phyloP scores from a whole-genome alignment of 257 asterid genomes.

The Solanum habrochaites region DNA sequence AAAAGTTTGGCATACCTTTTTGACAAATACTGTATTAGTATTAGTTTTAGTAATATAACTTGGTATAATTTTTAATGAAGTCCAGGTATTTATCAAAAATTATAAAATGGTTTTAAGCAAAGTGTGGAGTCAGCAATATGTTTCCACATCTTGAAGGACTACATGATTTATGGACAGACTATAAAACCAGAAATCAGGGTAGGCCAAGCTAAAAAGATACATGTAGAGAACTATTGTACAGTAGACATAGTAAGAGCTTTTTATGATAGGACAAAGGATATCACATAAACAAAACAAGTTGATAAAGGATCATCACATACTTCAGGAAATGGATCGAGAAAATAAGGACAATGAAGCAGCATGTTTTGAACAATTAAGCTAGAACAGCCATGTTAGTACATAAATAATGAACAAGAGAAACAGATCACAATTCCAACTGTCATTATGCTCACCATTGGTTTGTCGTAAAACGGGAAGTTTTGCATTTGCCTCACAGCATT shows the following conservation, averaged over 20 bases:
- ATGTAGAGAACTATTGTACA: background rate
- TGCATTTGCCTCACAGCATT: conserved; percentile 98
- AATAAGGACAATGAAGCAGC: background rate
- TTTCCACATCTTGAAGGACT: background rate
- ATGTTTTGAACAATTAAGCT: background rate
- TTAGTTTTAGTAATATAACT: background rate
- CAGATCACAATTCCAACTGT: background rate
- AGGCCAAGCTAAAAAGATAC: background rate
- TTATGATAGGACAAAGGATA: background rate
- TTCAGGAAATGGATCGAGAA: background rate
- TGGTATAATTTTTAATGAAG: background rate
- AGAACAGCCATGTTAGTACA: background rate
- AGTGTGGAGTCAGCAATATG: background rate
- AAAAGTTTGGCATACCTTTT: background rate
- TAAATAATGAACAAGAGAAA: background rate
- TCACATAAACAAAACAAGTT: background rate
- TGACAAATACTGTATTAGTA: background rate
- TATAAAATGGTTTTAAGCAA: background rate
- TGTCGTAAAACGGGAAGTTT: conserved; percentile 85
- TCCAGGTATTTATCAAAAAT: background rate
- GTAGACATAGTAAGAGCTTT: background rate
- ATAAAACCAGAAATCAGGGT: background rate
- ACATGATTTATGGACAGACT: background rate
- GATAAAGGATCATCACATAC: background rate
- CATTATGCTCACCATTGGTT: conserved; percentile 67